Evolutionary conservation across 2,329 filamentous ascomycete genomes (phyloP), one percentile per base, ranked within the genome.

Genomic region (Fusarium setosum): DNA sequence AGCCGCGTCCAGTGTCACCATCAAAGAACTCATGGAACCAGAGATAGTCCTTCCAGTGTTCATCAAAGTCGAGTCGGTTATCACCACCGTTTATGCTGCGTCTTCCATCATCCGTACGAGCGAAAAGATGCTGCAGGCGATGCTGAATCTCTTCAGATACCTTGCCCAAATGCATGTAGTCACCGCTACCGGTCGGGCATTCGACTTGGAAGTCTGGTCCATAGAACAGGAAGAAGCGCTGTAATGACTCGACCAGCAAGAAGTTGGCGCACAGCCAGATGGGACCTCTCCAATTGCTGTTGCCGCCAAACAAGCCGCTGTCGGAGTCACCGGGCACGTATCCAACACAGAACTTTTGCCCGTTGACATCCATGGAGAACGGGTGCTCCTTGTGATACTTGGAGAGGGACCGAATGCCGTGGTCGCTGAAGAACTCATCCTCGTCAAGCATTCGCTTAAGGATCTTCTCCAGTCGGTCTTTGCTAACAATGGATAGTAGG

Each of bases 21-120:
- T 98, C 95, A 75, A 98, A 98, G 84, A 96, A 98, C 77, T 98
- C 95, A 75, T 97, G 92, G 84, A 97, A 98, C 92, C 93, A 97
- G 72, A 98, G 83, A 45, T 78, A 74, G 52, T 80, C 94, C 77
- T 91, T 95, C 95, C 95, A 98, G 78, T 97, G 84, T 21, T 92
- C 90, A 74, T 98, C 94, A 73, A 92, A 97, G 80, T 98, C 94
- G 29, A 97, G 88, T 68, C 90, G 86, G 71, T 97, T 90, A 69
- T 92, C 93, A 17, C 92, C 91, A 56, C 87, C 90, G 73, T 98
- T 96, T 82, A 97, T 92, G 66, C 94, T 95, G 66, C 96, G 90
- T 61, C 93, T 90, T 51, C 94, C 94, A 66, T 96, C 89, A 72
- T 97, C 92, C 63, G 90, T 90, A 40, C 92, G 88, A 23, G 91